Evolutionary conservation across 805 yeast species (phyloP).

Genomic region (Nakazawaea peltata): DNA sequence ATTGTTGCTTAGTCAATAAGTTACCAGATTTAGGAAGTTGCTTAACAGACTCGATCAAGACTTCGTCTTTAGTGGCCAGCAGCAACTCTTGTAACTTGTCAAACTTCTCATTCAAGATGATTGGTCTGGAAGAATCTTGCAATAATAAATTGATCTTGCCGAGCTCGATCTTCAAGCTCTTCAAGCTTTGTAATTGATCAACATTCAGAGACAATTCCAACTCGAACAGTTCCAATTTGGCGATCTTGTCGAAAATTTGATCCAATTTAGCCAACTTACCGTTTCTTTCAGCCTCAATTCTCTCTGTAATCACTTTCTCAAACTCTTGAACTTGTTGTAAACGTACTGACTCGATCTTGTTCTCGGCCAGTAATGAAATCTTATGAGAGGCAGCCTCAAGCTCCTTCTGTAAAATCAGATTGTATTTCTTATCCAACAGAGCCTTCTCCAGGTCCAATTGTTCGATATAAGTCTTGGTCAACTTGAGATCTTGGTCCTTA

Average conservation of each 20-base stretch:
- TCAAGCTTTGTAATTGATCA: conserved; percentile 27
- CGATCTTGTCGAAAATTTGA: conserved; percentile 47
- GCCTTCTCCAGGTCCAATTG: conserved; percentile 58
- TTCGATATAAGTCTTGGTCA: conserved; percentile 49
- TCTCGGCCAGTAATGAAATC: conserved; percentile 63
- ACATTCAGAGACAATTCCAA: conserved; percentile 33
- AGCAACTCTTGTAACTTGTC: conserved; percentile 40
- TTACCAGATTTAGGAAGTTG: conserved; percentile 46
- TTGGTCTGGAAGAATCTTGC: conserved; percentile 28
- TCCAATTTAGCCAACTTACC: conserved; percentile 68
- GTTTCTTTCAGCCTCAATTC: conserved; percentile 67
- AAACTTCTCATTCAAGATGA: conserved; percentile 25
- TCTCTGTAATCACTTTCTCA: conserved; percentile 45
- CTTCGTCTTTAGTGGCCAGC: conserved; percentile 26
- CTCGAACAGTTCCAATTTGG: conserved; percentile 48
- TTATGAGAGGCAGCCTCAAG: conserved; percentile 59
- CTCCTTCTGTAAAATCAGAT: conserved; percentile 51
- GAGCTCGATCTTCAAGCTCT: conserved; percentile 36
- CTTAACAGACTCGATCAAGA: conserved; percentile 31
- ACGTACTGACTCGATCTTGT: conserved; percentile 60
- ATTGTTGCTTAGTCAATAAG: conserved; percentile 69
- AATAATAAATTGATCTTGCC: conserved; percentile 33
- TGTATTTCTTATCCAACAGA: conserved; percentile 51
- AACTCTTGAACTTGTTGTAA: conserved; percentile 63
- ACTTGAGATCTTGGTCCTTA: conserved; percentile 40